Conservation (phyloP, 140 eudicot species). For the Flaveria floridana region DNA sequence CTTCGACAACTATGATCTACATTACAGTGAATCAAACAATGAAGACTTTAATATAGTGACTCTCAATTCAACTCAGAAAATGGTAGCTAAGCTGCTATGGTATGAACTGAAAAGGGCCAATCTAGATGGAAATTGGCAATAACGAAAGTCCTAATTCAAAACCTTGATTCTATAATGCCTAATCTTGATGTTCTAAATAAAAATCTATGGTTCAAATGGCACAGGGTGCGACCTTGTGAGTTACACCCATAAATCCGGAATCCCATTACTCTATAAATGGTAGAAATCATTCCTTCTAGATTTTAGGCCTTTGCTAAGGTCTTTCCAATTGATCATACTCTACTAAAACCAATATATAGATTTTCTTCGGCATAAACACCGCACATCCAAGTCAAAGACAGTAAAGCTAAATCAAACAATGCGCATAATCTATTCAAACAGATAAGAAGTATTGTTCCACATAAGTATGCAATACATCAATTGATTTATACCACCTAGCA, state of each 20-base stretch:
- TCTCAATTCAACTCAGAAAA: constrained; percentile 5
- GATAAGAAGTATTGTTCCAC: not conserved
- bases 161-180: not conserved
- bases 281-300: not conserved
- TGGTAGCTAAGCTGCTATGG: not conserved
- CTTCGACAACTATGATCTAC: no score
- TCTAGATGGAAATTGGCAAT: not conserved
- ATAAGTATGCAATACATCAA: not conserved
- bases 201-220: not conserved
- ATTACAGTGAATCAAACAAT: not conserved
- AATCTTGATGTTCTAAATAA: constrained; percentile 15
- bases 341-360: not conserved
- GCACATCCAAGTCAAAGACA: not conserved
- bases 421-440: not conserved
- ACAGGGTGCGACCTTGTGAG: not conserved
- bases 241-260: not conserved
- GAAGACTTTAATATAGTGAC: not conserved
- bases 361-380: not conserved
- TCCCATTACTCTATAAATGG: not conserved
- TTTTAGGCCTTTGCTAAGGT: not conserved
- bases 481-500: not conserved
- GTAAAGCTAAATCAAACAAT: not conserved
- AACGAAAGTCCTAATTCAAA: not conserved
- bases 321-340: not conserved
- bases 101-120: not conserved